Conservation (phyloP, 1,139 yeast species). For the Lodderomyces margitis region DNA sequence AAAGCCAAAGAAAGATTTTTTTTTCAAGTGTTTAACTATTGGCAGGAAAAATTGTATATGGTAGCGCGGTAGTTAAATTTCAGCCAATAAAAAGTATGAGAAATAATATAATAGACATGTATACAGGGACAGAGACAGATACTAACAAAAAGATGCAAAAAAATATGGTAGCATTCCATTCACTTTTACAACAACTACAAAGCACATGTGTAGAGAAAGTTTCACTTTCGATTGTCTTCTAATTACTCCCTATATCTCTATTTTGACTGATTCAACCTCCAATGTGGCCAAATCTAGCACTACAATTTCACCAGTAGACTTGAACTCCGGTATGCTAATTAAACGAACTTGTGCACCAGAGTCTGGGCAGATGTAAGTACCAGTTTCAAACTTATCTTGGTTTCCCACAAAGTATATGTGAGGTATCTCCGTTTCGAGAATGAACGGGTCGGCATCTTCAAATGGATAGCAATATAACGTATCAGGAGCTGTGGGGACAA, state of each 20-base stretch:
- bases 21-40: neutral
- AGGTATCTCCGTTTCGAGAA: constrained; percentile 66
- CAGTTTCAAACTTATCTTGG: constrained; percentile 58
- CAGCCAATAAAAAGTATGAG: constrained; percentile 2
- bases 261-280: constrained; percentile 44
- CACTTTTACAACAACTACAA: too few relatives aligned
- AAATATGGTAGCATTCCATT: constrained; percentile 2
- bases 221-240: too few relatives aligned
- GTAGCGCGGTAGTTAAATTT: neutral
- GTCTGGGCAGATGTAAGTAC: constrained; percentile 17
- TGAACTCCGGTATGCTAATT: constrained; percentile 71
- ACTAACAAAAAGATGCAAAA: too few relatives aligned
- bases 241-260: constrained; percentile 8
- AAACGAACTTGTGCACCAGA: constrained; percentile 42
- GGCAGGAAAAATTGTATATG: neutral
- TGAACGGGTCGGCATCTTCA: constrained; percentile 77
- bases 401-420: constrained; percentile 87
- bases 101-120: constrained; percentile 1
- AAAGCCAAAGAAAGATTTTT: neutral
- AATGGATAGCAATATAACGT: constrained; percentile 90
- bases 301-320: constrained; percentile 64
- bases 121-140: too few relatives aligned
- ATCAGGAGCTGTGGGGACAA: constrained; percentile 95
- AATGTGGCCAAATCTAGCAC: constrained; percentile 60
- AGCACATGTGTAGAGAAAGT: too few relatives aligned